Evolutionary conservation across 2,329 filamentous ascomycete genomes (phyloP), one percentile per base, ranked within the genome.

Genomic region (Penicillium capsulatum): DNA sequence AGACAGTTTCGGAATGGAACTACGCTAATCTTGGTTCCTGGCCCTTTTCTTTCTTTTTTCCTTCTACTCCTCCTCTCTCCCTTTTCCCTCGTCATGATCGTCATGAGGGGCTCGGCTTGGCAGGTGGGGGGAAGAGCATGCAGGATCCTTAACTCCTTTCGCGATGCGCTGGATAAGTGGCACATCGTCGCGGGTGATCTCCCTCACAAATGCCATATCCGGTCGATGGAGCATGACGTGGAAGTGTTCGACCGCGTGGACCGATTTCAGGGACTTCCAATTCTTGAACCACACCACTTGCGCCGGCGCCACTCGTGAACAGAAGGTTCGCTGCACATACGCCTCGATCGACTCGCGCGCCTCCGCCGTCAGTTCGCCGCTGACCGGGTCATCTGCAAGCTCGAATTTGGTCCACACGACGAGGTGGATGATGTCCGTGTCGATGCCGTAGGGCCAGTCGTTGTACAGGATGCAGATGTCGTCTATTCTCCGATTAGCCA

Each of bases 361-460:
- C 45, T 73, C 64, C 3, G 77, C 71, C 1, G 83, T 87, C 59
- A 94, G 66, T 48, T 88, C 80, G 10, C 79, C 83, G 0, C 80
- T 69, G 13, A 68, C 69, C 0, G 78, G 64, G 53, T 92, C 82
- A 41, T 89, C 84, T 37, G 80, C 74, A 16, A 96, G 71, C 33
- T 77, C 73, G 57, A 94, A 95, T 65, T 95, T 95, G 33, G 86
- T 92, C 91, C 91, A 97, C 9, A 95, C 80, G 4, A 95, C 86
- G 2, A 96, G 71, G 61, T 96, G 91, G 11, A 86, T 77, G 48
- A 95, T 90, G 36, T 77, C 74, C 32, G 71, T 59, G 54, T 92
- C 87, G 37, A 96, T 73, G 0, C 87, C 89, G 58, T 96, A 97
- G 0, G 91, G 91, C 86, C 89, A 96, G 72, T 97, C 90, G 59